Evolutionary conservation across 2,329 filamentous ascomycete species (phyloP).

Genomic region (Beauveria varroae): DNA sequence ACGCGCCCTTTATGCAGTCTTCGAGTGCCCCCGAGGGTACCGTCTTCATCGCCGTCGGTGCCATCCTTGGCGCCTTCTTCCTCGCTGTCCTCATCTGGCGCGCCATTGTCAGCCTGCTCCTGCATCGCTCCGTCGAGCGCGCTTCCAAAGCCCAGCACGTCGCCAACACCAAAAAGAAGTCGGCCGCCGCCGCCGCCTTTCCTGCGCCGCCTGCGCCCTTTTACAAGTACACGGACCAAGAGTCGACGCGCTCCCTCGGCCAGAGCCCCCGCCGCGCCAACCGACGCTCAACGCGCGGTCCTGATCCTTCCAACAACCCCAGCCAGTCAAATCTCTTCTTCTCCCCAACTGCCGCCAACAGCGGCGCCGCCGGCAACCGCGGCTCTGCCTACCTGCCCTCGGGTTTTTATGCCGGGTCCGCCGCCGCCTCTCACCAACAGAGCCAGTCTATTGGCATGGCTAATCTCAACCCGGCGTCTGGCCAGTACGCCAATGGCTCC

Average conservation of each 20-base stretch:
- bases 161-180: constrained; percentile 53
- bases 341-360: constrained; percentile 77
- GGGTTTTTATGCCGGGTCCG: constrained; percentile 74
- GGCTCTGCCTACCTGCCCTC: constrained; percentile 79
- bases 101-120: constrained; percentile 75
- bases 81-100: constrained; percentile 84
- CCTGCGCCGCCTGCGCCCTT: constrained; percentile 50
- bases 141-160: constrained; percentile 69
- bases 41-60: constrained; percentile 91
- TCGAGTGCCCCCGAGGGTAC: constrained; percentile 84
- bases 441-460: constrained; percentile 52
- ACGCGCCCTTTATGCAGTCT: constrained; percentile 87
- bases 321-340: constrained; percentile 79
- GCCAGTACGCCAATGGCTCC: constrained; percentile 33
- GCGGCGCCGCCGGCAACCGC: constrained; percentile 54
- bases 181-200: constrained; percentile 38
- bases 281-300: constrained; percentile 44
- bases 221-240: constrained; percentile 57
- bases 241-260: constrained; percentile 44
- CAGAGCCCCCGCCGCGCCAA: constrained; percentile 35
- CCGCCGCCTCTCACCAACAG: constrained; percentile 38
- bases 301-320: constrained; percentile 46
- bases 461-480: constrained; percentile 53
- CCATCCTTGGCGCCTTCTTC: constrained; percentile 75
- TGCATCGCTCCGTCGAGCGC: constrained; percentile 84